Evolutionary conservation across 768 basidiomycete genomes (phyloP), one percentile per base, ranked within the genome.

Genomic region (Leccinellum rugosiceps): DNA sequence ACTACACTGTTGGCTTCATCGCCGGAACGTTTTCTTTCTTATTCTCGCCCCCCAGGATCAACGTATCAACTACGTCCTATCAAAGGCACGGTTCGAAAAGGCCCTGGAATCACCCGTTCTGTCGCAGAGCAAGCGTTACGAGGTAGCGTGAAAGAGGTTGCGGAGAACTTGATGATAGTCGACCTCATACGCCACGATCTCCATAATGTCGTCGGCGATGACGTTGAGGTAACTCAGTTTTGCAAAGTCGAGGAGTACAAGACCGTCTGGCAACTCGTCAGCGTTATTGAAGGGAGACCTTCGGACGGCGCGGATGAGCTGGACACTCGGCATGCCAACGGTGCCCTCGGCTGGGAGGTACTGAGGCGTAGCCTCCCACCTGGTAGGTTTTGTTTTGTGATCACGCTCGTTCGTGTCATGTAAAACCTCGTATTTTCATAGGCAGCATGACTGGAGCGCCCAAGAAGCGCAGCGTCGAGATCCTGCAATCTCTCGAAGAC

Each of bases 361-460:
- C 76, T 98, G 53, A 80, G 79, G 58, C 76, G 79, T 49, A 88
- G 92, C 74, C 79, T 97, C 53, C 95, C 95, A 15, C 94, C 95
- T 54, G 94, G 94, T 89, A 62, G 76, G 41, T 43, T 19, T 43
- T 43, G 4, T 41, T 43, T 26, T 30, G 19, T 55, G 46, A 28
- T 45, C n/a, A 48, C 55, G 13, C 5, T 17, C 21, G 15, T 41
- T 45, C 15, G 14, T 53, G 6, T 56, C 23, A 14, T 34, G 46
- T 59, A 58, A 55, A 43, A 50, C 55, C 17, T 31, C 15, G 21
- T 43, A 3, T 15, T 17, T 46, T 19, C 48, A 31, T 58, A 94
- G 93, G 94, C 1, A 94, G 92, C 58, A 98, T 98, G 95, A 98
- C 95, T 2, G 95, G 95, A 34, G 95, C 95, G 0, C 95, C 95